Conservation (phyloP, 352 stramenopile genomes). For the Pseudoperonospora humuli region DNA sequence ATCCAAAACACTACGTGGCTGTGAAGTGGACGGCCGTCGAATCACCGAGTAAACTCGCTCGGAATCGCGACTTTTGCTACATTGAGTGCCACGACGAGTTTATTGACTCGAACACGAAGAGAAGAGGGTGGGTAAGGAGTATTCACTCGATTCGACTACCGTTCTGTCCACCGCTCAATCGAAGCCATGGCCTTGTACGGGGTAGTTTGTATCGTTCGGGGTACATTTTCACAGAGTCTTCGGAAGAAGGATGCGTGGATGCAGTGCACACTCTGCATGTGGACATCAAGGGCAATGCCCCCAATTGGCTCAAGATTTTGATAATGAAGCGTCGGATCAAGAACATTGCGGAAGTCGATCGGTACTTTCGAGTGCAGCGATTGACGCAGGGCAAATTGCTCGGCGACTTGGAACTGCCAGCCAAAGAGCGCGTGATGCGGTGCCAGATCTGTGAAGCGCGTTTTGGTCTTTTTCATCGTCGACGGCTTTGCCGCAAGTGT, state of each 20-base stretch:
- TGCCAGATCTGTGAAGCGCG: conserved; percentile 48
- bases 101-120: conserved; percentile 58
- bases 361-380: conserved; percentile 57
- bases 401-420: conserved; percentile 50
- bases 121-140: conserved; percentile 66
- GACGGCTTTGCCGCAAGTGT: conserved; percentile 67
- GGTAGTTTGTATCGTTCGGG: conserved; percentile 68
- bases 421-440: conserved; percentile 32
- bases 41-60: conserved; percentile 62
- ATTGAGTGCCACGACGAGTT: conserved; percentile 82
- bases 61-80: conserved; percentile 80
- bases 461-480: conserved; percentile 59
- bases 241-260: conserved; percentile 40
- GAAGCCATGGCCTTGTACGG: conserved; percentile 58
- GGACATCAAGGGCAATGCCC: conserved; percentile 71
- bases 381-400: conserved; percentile 42
- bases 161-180: conserved; percentile 50
- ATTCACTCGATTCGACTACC: conserved; percentile 75
- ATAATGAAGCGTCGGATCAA: conserved; percentile 70
- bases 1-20: conserved; percentile 77
- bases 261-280: conserved; percentile 70
- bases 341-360: conserved; percentile 62
- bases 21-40: conserved; percentile 80
- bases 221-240: conserved; percentile 73
- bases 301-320: conserved; percentile 72